These are phyloP conservation scores for Dictyostelium capitatum DNA, from an alignment of 78 protist species.

Conservation along the genomic window DNA sequence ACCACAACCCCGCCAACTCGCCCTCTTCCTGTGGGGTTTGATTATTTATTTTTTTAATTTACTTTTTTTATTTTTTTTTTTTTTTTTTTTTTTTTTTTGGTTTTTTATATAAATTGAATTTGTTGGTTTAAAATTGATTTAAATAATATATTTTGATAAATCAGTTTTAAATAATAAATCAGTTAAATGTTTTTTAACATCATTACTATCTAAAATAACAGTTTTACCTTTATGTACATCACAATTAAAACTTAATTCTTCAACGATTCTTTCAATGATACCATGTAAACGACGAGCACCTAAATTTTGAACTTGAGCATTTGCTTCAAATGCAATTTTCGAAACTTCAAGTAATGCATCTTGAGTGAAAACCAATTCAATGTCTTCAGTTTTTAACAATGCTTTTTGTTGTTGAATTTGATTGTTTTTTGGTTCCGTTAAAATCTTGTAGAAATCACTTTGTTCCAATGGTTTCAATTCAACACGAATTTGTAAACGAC, in stretches of 20 bases:
- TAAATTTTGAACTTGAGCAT: constrained; percentile 91
- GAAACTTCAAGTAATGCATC: constrained; percentile 90
- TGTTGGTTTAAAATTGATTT: constrained; percentile 29
- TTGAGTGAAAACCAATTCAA: constrained; percentile 84
- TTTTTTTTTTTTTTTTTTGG: too few species aligned
- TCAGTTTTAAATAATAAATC: constrained; percentile 65
- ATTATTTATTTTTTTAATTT: too few species aligned
- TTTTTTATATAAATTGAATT: too few species aligned
- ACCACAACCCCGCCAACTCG: too few species aligned
- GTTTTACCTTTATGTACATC: constrained; percentile 67
- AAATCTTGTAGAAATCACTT: constrained; percentile 87
- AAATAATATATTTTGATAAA: constrained; percentile 72
- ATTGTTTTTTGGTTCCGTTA: constrained; percentile 94
- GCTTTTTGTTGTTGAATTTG: constrained; percentile 92
- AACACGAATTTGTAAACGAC: constrained; percentile 95
- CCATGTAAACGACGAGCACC: constrained; percentile 95
- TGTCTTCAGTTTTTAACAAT: constrained; percentile 86
- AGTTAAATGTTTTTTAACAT: constrained; percentile 37
- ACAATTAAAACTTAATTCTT: constrained; percentile 87
- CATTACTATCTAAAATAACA: constrained; percentile 17
- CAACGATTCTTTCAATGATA: constrained; percentile 87
- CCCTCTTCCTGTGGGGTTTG: too few species aligned
- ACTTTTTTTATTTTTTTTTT: too few species aligned
- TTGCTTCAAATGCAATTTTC: constrained; percentile 86
- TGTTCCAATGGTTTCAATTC: constrained; percentile 91